Percentiles rank a stretch among this genome's conserved stretches.
These are phyloP conservation scores for Hypericum androsaemum DNA, from an alignment of 345 rosid species.

Conservation along the genomic window DNA sequence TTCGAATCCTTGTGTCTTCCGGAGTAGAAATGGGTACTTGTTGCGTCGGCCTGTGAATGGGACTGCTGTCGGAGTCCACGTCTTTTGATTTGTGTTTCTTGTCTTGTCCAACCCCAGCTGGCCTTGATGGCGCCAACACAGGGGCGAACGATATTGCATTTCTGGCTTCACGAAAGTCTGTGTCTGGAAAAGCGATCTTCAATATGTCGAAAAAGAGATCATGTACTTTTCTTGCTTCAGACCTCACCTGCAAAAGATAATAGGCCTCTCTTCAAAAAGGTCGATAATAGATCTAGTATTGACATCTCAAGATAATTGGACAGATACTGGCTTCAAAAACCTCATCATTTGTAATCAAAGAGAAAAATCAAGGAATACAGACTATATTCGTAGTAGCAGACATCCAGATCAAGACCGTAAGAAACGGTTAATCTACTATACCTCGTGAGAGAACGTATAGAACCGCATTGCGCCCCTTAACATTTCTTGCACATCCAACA, in stretches of 20 bases:
- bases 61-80: slow-evolving; percentile 44
- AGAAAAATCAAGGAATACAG: neutral
- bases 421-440: slow-evolving; percentile 18
- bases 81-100: slow-evolving; percentile 59
- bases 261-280: too few species aligned
- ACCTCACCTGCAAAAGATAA: slow-evolving; percentile 49
- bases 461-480: slow-evolving; percentile 79
- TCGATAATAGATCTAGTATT: too few species aligned
- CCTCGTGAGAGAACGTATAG: slow-evolving; percentile 90
- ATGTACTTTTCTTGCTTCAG: slow-evolving; percentile 95
- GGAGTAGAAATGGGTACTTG: slow-evolving; percentile 27
- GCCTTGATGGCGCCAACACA: slow-evolving; percentile 37
- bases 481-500: slow-evolving; percentile 81
- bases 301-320: too few species aligned
- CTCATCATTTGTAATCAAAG: too few species aligned
- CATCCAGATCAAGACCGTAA: neutral
- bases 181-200: slow-evolving; percentile 87
- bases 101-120: slow-evolving; percentile 37
- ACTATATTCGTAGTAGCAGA: neutral
- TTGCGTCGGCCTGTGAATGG: slow-evolving; percentile 45
- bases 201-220: slow-evolving; percentile 91
- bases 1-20: slow-evolving; percentile 68
- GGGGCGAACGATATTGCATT: slow-evolving; percentile 62
- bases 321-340: too few species aligned
- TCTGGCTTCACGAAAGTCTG: slow-evolving; percentile 77